These are phyloP conservation scores for Trichothecium sympodiale DNA, from an alignment of 2,329 filamentous ascomycete genomes.

Conservation along the genomic window DNA sequence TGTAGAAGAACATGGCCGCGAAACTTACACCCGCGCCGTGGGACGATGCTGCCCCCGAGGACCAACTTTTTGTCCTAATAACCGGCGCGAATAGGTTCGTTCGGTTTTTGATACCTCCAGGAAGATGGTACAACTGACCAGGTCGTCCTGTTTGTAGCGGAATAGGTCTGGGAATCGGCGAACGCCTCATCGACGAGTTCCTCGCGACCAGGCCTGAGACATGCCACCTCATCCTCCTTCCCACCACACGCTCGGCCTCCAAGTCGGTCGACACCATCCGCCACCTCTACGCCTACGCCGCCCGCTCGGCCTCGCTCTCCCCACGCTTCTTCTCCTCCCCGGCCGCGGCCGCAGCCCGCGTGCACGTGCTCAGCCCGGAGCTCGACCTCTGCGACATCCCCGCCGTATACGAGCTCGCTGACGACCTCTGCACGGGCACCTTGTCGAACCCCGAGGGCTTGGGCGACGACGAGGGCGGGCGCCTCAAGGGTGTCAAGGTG, in stretches of 20 bases:
- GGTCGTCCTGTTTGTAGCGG: slow-evolving; percentile 49
- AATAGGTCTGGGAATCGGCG: slow-evolving; percentile 73
- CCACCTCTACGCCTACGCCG: slow-evolving; percentile 49
- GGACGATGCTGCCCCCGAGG: slow-evolving; percentile 22
- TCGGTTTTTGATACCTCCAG: too few relatives aligned
- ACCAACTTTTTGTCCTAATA: slow-evolving; percentile 56
- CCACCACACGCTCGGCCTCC: slow-evolving; percentile 64
- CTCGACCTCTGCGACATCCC: slow-evolving; percentile 50
- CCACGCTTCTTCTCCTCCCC: slow-evolving; percentile 23
- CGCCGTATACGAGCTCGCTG: slow-evolving; percentile 37
- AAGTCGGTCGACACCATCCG: slow-evolving; percentile 67
- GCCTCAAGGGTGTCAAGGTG: slow-evolving; percentile 35
- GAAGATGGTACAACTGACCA: too few relatives aligned
- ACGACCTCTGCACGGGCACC: slow-evolving; percentile 30
- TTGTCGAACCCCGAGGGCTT: slow-evolving; percentile 32
- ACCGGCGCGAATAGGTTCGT: slow-evolving; percentile 78
- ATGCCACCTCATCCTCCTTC: slow-evolving; percentile 66
- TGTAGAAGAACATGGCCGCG: too few relatives aligned
- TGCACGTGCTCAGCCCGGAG: slow-evolving; percentile 48
- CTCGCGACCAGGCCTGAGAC: slow-evolving; percentile 54
- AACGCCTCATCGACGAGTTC: slow-evolving; percentile 85
- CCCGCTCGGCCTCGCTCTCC: slow-evolving; percentile 28
- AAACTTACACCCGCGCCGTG: slow-evolving; percentile 16
- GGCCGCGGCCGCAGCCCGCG: slow-evolving; percentile 31
- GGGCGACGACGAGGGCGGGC: slow-evolving; percentile 15